phyloP scores from a whole-genome alignment of 2,329 filamentous ascomycete species.

The Hypomyces rosellus region DNA sequence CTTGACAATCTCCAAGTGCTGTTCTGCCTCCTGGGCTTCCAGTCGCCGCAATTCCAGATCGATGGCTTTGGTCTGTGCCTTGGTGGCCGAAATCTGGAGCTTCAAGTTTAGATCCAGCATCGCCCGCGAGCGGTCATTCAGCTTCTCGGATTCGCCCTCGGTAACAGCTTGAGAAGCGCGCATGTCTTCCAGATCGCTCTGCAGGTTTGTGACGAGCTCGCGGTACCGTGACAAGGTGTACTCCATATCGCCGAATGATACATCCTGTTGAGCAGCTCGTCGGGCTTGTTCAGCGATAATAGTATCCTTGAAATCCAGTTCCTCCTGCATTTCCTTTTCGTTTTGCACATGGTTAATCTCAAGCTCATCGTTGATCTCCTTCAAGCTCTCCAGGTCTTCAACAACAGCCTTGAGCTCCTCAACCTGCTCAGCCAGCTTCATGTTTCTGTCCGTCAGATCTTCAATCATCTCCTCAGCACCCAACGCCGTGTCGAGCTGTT shows the following conservation, averaged over 20 bases:
- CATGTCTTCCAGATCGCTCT: slow-evolving; percentile 86
- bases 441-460: slow-evolving; percentile 81
- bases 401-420: slow-evolving; percentile 76
- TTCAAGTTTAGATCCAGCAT: slow-evolving; percentile 98
- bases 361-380: slow-evolving; percentile 90
- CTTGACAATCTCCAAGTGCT: slow-evolving; percentile 84
- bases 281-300: slow-evolving; percentile 77
- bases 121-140: slow-evolving; percentile 79
- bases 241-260: slow-evolving; percentile 77
- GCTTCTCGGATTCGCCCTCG: slow-evolving; percentile 85
- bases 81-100: slow-evolving; percentile 80
- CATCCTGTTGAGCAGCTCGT: slow-evolving; percentile 68
- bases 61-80: slow-evolving; percentile 90
- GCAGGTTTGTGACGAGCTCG: slow-evolving; percentile 78
- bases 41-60: slow-evolving; percentile 82
- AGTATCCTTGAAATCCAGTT: slow-evolving; percentile 81
- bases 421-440: slow-evolving; percentile 74
- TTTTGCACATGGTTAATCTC: slow-evolving; percentile 90
- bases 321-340: slow-evolving; percentile 89
- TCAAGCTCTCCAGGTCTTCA: slow-evolving; percentile 80
- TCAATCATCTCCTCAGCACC: slow-evolving; percentile 93
- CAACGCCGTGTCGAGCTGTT: slow-evolving; percentile 83
- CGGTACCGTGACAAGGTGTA: slow-evolving; percentile 85
- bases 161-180: slow-evolving; percentile 86
- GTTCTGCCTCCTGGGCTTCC: slow-evolving; percentile 80